These are phyloP conservation scores for Neonectria punicea DNA, from an alignment of 2,329 filamentous ascomycete species.

Conservation along the genomic window DNA sequence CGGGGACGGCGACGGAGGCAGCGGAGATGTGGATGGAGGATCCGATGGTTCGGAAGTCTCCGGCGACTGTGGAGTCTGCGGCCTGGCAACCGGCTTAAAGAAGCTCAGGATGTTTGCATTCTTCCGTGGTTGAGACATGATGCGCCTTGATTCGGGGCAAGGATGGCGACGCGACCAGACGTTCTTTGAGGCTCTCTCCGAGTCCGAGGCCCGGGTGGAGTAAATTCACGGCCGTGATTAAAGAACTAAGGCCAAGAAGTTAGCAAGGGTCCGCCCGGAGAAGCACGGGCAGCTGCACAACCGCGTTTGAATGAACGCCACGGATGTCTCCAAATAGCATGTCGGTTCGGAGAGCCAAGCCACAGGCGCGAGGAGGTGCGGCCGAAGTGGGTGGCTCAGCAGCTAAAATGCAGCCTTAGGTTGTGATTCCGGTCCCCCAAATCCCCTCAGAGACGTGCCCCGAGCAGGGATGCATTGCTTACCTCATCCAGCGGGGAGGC, in stretches of 20 bases:
- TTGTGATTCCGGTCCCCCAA: not conserved
- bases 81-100: constrained; percentile 48
- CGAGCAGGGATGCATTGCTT: not conserved
- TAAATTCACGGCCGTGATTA: not conserved
- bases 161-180: not conserved
- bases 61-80: constrained; percentile 26
- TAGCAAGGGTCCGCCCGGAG: not conserved
- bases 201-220: constrained; percentile 4
- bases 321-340: not conserved
- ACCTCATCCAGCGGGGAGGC: constrained; percentile 14
- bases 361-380: not conserved
- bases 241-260: not conserved
- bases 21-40: constrained; percentile 30
- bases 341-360: not conserved
- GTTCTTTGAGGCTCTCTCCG: not conserved
- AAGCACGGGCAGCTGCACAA: not conserved
- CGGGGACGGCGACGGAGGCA: constrained; percentile 38
- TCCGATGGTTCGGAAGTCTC: constrained; percentile 14
- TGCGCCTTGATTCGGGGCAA: constrained; percentile 2
- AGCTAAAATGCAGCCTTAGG: not conserved
- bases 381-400: not conserved
- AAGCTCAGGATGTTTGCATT: constrained; percentile 52
- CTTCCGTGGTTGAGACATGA: constrained; percentile 40
- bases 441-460: not conserved
- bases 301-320: not conserved